Evolutionary conservation across 345 rosid genomes (phyloP).

Genomic region (Eucalyptus globulus): DNA sequence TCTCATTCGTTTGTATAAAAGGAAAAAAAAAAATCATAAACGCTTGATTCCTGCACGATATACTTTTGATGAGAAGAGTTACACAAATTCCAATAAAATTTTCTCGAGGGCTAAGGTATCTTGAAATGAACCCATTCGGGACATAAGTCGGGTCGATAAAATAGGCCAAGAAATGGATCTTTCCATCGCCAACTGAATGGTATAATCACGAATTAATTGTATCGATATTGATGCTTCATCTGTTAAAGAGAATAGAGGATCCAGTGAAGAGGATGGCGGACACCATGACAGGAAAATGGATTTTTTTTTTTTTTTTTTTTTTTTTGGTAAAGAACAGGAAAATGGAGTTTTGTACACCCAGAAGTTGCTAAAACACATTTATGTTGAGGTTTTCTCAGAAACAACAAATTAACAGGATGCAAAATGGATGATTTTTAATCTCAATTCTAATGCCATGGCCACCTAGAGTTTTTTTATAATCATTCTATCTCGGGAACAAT

Average conservation of each 20-base stretch:
- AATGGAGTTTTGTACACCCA: not conserved
- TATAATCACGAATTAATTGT: not conserved
- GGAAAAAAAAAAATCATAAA: too few species aligned
- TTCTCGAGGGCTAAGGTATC: not conserved
- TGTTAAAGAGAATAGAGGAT: not conserved
- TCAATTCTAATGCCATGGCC: too few species aligned
- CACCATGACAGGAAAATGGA: not conserved
- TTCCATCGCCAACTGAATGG: not conserved
- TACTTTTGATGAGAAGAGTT: not conserved
- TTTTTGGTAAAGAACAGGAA: not conserved
- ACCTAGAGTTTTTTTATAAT: too few species aligned
- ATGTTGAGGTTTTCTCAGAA: not conserved
- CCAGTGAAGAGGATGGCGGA: not conserved
- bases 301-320: too few species aligned
- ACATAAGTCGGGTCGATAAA: not conserved
- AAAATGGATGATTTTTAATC: too few species aligned
- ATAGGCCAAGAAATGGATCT: not conserved
- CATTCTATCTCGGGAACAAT: too few species aligned
- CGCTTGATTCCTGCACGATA: not conserved
- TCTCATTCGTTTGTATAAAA: not conserved
- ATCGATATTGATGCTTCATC: not conserved
- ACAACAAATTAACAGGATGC: not conserved
- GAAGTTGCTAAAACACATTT: not conserved
- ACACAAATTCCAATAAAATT: not conserved
- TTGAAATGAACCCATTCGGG: fast-evolving